Conservation (phyloP, 345 rosid genomes). For the rapeseed (Brassica napus) region DNA sequence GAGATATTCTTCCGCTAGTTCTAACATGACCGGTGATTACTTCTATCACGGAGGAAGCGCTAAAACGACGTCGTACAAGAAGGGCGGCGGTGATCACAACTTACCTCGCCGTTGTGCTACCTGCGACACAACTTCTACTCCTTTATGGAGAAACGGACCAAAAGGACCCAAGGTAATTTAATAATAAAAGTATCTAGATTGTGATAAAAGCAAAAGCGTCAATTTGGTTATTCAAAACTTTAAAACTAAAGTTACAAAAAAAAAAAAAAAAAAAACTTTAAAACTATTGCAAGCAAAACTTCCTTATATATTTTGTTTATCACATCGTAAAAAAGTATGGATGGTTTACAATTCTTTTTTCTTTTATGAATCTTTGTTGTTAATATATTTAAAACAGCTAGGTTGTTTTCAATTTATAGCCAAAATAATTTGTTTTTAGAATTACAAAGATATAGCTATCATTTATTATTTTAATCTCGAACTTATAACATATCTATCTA, state of each 20-base stretch:
- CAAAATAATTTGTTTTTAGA: not conserved
- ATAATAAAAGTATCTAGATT: not conserved
- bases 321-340: not conserved
- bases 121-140: constrained; percentile 90
- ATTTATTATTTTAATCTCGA: not conserved
- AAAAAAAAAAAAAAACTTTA: no score
- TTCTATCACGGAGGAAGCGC: constrained; percentile 44
- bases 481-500: not conserved
- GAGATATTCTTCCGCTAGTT: constrained; percentile 28
- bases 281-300: not conserved
- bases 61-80: constrained; percentile 43
- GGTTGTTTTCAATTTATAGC: not conserved
- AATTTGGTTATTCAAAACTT: constrained; percentile 3
- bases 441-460: not conserved
- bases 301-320: not conserved
- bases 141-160: constrained; percentile 88
- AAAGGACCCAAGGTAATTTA: constrained; percentile 64
- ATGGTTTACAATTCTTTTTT: not conserved
- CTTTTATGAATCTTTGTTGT: not conserved
- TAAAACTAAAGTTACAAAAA: not conserved
- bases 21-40: constrained; percentile 45
- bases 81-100: constrained; percentile 51
- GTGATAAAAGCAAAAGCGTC: not conserved
- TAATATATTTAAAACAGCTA: not conserved
- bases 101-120: constrained; percentile 87